phyloP scores from a whole-genome alignment of 352 stramenopile genomes.

The Globisporangium iwayamae region DNA sequence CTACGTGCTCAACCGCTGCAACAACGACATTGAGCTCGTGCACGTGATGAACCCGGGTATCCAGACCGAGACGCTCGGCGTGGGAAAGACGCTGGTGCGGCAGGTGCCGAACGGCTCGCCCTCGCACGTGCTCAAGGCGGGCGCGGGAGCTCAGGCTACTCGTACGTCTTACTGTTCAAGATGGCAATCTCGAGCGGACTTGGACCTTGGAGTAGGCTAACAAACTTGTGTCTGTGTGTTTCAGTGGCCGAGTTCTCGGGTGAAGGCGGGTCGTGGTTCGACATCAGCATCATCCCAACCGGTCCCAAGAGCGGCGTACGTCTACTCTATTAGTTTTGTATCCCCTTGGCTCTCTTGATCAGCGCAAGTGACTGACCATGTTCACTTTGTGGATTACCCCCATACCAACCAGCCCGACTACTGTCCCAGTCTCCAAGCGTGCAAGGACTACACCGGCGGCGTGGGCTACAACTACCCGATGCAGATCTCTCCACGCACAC shows the following conservation, averaged over 20 bases:
- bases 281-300: constrained; percentile 75
- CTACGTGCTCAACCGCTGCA: constrained; percentile 57
- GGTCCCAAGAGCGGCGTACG: constrained; percentile 28
- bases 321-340: not conserved
- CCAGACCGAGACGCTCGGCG: constrained; percentile 22
- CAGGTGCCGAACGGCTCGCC: constrained; percentile 24
- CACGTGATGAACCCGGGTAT: constrained; percentile 28
- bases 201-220: not conserved
- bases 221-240: constrained; percentile 15
- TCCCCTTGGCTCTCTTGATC: no score
- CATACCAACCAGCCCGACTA: constrained; percentile 24
- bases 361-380: not conserved
- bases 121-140: constrained; percentile 50
- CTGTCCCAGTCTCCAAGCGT: constrained; percentile 46
- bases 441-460: constrained; percentile 48
- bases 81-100: constrained; percentile 35
- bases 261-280: constrained; percentile 56
- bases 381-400: not conserved
- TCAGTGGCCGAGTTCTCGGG: constrained; percentile 62
- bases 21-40: constrained; percentile 37
- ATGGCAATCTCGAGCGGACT: not conserved
- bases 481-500: constrained; percentile 46
- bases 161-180: constrained; percentile 24
- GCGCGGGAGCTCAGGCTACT: constrained; percentile 43
- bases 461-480: constrained; percentile 67